phyloP scores from a whole-genome alignment of 2,329 filamentous ascomycete genomes.

The Scolecobasidium constrictum region DNA sequence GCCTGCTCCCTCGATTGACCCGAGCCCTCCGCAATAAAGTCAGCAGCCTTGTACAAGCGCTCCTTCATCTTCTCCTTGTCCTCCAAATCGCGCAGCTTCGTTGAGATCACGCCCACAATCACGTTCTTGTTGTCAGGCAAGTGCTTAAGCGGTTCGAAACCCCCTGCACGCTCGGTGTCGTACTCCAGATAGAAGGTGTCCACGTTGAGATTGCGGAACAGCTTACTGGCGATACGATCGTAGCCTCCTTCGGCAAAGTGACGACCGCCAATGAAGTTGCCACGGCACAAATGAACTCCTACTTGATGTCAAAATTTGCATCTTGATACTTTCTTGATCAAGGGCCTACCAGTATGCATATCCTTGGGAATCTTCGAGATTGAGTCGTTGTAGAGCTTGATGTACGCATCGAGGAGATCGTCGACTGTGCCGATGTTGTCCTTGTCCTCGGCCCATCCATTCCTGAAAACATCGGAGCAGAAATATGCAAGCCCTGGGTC shows the following conservation, averaged over 20 bases:
- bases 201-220: constrained; percentile 28
- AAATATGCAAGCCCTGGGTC: constrained; percentile 44
- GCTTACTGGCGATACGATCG: constrained; percentile 33
- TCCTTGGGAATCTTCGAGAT: constrained; percentile 53
- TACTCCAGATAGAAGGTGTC: constrained; percentile 32
- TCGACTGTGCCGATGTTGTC: constrained; percentile 59
- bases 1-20: constrained; percentile 55
- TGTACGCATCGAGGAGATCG: constrained; percentile 64
- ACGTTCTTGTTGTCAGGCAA: constrained; percentile 37
- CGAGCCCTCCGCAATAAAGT: constrained; percentile 58
- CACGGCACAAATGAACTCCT: constrained; percentile 22
- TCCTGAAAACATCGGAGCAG: constrained; percentile 60
- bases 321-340: no score
- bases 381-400: constrained; percentile 65
- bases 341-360: constrained; percentile 53
- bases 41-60: constrained; percentile 41
- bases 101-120: constrained; percentile 35
- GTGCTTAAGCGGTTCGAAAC: constrained; percentile 34
- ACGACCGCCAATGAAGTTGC: constrained; percentile 35
- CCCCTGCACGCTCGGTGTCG: constrained; percentile 36
- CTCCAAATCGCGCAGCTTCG: constrained; percentile 35
- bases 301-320: neutral
- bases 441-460: constrained; percentile 56
- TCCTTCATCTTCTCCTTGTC: constrained; percentile 35
- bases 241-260: constrained; percentile 38